phyloP scores from a whole-genome alignment of 1,139 yeast species.

The Ogataea hybrid region DNA sequence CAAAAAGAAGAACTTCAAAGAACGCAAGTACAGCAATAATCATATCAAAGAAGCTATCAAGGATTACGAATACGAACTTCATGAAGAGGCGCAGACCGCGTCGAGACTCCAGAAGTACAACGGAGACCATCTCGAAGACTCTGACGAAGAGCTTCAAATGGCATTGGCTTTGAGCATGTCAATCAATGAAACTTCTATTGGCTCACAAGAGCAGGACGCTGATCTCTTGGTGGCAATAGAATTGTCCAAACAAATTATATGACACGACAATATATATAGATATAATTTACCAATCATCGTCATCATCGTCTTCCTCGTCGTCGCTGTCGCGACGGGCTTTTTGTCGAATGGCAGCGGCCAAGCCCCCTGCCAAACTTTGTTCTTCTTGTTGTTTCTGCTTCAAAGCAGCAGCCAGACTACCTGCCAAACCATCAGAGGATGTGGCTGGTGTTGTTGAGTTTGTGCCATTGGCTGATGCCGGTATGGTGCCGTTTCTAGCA shows the following conservation, averaged over 20 bases:
- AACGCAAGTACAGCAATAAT: constrained; percentile 14
- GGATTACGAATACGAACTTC: constrained; percentile 43
- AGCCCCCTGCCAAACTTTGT: constrained; percentile 70
- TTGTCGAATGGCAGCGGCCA: constrained; percentile 86
- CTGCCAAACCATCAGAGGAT: constrained; percentile 42
- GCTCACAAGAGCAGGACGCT: constrained; percentile 32
- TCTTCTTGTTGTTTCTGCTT: constrained; percentile 66
- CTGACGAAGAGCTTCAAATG: constrained; percentile 47
- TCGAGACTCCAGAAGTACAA: constrained; percentile 43
- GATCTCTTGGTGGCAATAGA: constrained; percentile 30
- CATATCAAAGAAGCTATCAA: constrained; percentile 27
- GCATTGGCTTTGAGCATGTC: constrained; percentile 56
- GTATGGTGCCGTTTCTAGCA: constrained; percentile 3
- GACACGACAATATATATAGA: neutral
- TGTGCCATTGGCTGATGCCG: constrained; percentile 13
- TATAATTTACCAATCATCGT: constrained; percentile 44
- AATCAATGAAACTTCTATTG: constrained; percentile 11
- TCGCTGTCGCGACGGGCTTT: constrained; percentile 76
- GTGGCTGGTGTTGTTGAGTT: constrained; percentile 12
- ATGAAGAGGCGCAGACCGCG: constrained; percentile 33
- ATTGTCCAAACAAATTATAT: constrained; percentile 2
- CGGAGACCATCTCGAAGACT: constrained; percentile 38
- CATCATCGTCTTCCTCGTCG: constrained; percentile 77
- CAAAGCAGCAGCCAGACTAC: constrained; percentile 74
- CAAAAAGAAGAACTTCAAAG: constrained; percentile 30